Evolutionary conservation across 345 rosid genomes (phyloP).

Genomic region (Dipteronia sinensis): DNA sequence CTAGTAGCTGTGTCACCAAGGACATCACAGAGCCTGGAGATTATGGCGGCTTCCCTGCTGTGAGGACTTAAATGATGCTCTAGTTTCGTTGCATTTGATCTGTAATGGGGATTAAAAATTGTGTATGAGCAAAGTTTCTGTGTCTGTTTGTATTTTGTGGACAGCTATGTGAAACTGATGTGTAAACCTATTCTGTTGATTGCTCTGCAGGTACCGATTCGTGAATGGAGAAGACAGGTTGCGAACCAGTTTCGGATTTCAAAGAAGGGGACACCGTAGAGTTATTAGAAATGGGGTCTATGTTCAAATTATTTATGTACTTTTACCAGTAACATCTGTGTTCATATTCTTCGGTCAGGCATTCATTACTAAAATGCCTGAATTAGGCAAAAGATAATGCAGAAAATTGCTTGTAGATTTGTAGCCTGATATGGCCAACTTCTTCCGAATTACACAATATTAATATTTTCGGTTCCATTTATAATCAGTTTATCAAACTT

Average conservation of each 20-base stretch:
- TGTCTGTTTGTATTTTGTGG: constrained; percentile 5
- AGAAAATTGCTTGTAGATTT: neutral
- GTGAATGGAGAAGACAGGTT: constrained; percentile 73
- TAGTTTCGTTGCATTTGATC: neutral
- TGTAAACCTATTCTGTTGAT: neutral
- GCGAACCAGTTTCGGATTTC: constrained; percentile 24
- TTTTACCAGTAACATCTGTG: neutral
- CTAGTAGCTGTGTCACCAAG: constrained; percentile 73
- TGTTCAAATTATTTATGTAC: neutral
- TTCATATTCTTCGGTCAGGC: neutral
- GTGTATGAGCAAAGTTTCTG: neutral
- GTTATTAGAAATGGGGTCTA: neutral
- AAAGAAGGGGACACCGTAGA: constrained; percentile 25
- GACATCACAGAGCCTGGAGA: constrained; percentile 80
- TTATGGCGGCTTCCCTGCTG: constrained; percentile 91
- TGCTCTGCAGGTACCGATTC: constrained; percentile 63
- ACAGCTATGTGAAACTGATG: neutral
- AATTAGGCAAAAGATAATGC: neutral
- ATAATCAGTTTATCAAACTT: neutral
- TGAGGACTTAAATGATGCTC: constrained; percentile 35
- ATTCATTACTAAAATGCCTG: neutral
- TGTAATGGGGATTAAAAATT: neutral
- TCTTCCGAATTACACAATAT: neutral
- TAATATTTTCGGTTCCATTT: neutral
- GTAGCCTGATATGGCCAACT: neutral